Base-by-base conservation (phyloP, 148 eudicot species). In the Silene conica region DNA sequence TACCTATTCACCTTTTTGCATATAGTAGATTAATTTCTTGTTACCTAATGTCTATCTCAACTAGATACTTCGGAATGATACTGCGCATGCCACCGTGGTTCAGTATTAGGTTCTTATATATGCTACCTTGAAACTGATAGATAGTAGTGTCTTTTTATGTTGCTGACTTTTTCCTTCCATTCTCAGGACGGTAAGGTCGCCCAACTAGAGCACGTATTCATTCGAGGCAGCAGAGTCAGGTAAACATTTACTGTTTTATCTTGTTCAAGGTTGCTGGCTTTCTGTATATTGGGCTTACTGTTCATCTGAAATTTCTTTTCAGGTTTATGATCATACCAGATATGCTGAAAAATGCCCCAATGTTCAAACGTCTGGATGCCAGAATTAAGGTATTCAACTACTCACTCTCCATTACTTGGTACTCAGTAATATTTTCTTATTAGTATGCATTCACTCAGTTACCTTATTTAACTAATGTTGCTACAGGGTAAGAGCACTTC, bases 301-400 rank as follows among this genome's bases (percentile, higher is more conserved):
- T 55, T 31, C 72, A 14, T 78, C 34, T 63, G 19, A 18, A 23
- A 60, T 22, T 38, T 62, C 26, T 64, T 50, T 45, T 19, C 83
- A 95, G 99, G 91, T 96, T 96, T 70, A 92, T 96, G 91, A 89
- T 96, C 28, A 96, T 96, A 52, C 99, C 99, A 12, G 97, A 96
- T 75, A 96, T 96, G 99, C 89, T 96, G 80, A 92, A 92, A 87
- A 95, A 95, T 87, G 99, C 99, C 75, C 99, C 99, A 3, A 95
- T 95, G 96, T 95, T 95, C 82, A 95, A 95, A 81, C 96, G 94
- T 62, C 83, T 92, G 71, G 99, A 92, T 80, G 91, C 99, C 69
- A 92, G 85, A 80, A 95, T 95, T 67, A 95, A 95, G 97, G 99
- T 92, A 78, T 56, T 41, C 38, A 10, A 9, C 34, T 46, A 6